phyloP scores from a whole-genome alignment of 1,139 yeast species.

The Nakaseomyces sp. region DNA sequence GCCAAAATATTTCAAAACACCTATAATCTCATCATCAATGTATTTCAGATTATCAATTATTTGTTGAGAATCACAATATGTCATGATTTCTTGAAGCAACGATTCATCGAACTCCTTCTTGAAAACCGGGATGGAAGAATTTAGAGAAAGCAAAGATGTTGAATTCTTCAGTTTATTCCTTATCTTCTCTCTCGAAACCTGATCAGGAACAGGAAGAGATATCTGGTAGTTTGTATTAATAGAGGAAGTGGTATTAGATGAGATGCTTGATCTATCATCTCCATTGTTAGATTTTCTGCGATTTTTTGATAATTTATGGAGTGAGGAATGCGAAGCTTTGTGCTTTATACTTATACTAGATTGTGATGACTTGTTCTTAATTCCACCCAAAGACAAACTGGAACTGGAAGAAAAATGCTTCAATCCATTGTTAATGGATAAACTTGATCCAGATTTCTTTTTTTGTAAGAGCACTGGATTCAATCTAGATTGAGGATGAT shows the following conservation, averaged over 20 bases:
- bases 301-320: slow-evolving; percentile 22
- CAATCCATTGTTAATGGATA: slow-evolving; percentile 10
- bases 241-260: slow-evolving; percentile 9
- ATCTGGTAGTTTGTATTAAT: slow-evolving; percentile 28
- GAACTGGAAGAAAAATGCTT: slow-evolving; percentile 25
- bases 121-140: slow-evolving; percentile 24
- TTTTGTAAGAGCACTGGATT: neutral
- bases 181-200: slow-evolving; percentile 46
- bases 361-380: slow-evolving; percentile 25
- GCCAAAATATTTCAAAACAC: slow-evolving; percentile 7
- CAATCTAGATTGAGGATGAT: slow-evolving; percentile 1
- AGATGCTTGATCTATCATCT: slow-evolving; percentile 14
- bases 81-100: slow-evolving; percentile 20
- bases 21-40: slow-evolving; percentile 5
- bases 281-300: slow-evolving; percentile 22
- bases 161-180: slow-evolving; percentile 45
- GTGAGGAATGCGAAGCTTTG: slow-evolving; percentile 28
- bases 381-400: slow-evolving; percentile 19
- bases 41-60: slow-evolving; percentile 12
- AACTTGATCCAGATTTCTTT: slow-evolving; percentile 1
- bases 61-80: slow-evolving; percentile 22
- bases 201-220: slow-evolving; percentile 51
- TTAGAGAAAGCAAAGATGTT: slow-evolving; percentile 41
- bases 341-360: slow-evolving; percentile 21
- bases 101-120: slow-evolving; percentile 24